phyloP scores from a whole-genome alignment of 495 filamentous ascomycete genomes.

The Penicillium turbatum region DNA sequence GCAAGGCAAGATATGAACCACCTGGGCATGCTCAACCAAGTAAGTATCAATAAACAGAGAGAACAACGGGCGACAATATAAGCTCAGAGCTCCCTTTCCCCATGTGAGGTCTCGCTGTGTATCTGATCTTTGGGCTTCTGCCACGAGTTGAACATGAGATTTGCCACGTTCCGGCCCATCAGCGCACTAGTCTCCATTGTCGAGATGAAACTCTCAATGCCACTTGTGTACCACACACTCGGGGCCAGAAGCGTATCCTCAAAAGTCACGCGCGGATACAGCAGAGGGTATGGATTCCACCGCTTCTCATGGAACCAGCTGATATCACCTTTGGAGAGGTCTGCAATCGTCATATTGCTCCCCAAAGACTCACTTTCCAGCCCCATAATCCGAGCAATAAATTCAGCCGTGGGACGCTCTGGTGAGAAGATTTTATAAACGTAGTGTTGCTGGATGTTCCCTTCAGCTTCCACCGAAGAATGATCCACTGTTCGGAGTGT shows the following conservation, averaged over 20 bases:
- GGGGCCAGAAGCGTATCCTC: slow-evolving; percentile 67
- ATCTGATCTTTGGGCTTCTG: slow-evolving; percentile 15
- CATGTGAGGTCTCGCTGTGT: neutral
- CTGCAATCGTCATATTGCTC: slow-evolving; percentile 29
- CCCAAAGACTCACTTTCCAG: slow-evolving; percentile 21
- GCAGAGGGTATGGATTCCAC: slow-evolving; percentile 83
- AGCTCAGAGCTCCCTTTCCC: neutral
- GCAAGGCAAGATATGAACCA: too few relatives aligned
- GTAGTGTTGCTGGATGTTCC: slow-evolving; percentile 53
- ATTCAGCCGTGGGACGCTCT: slow-evolving; percentile 55
- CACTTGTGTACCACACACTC: slow-evolving; percentile 81
- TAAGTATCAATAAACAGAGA: too few relatives aligned
- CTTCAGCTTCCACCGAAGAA: slow-evolving; percentile 39
- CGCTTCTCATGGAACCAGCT: slow-evolving; percentile 73
- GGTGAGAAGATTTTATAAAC: slow-evolving; percentile 97
- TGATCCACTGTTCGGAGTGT: slow-evolving; percentile 62
- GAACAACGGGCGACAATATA: too few relatives aligned
- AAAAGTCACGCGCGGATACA: slow-evolving; percentile 79
- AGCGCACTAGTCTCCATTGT: slow-evolving; percentile 97
- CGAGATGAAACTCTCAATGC: slow-evolving; percentile 90
- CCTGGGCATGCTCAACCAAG: too few relatives aligned
- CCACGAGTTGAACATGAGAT: slow-evolving; percentile 67
- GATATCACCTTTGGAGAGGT: slow-evolving; percentile 48
- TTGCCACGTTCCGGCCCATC: slow-evolving; percentile 94
- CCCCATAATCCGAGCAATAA: slow-evolving; percentile 50